Percentiles rank a stretch among this genome's conserved stretches.
Conservation (phyloP, 2,329 filamentous ascomycete species). For the Penicillium sp. region DNA sequence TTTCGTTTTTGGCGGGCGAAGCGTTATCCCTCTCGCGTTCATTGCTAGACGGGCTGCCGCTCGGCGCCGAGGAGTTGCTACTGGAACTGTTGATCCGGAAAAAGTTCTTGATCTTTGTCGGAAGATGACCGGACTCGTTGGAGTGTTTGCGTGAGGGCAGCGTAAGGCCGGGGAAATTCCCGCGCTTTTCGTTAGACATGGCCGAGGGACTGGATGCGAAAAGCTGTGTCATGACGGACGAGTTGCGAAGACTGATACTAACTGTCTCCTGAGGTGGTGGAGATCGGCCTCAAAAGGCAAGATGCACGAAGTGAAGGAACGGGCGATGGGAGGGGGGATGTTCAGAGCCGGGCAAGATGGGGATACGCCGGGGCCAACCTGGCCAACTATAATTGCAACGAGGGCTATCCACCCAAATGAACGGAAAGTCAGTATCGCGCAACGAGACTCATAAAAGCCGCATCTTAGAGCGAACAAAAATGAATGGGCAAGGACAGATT, state of each 20-base stretch:
- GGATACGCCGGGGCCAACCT: constrained; percentile 13
- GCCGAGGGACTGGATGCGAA: constrained; percentile 41
- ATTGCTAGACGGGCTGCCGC: constrained; percentile 22
- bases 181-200: constrained; percentile 47
- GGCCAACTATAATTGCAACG: constrained; percentile 9
- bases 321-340: constrained; percentile 8
- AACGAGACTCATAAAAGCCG: constrained; percentile 18
- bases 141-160: constrained; percentile 46
- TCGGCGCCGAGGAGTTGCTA: constrained; percentile 44
- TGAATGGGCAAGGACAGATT: constrained; percentile 14
- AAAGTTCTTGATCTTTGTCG: constrained; percentile 67
- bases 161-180: constrained; percentile 47
- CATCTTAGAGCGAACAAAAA: constrained; percentile 15
- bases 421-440: constrained; percentile 14
- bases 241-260: background rate
- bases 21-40: constrained; percentile 38
- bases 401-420: constrained; percentile 26
- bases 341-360: constrained; percentile 14
- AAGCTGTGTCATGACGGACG: constrained; percentile 43
- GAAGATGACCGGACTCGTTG: constrained; percentile 50
- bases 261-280: constrained; percentile 2
- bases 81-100: constrained; percentile 63
- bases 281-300: constrained; percentile 4
- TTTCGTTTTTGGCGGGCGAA: constrained; percentile 57
- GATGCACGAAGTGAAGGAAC: constrained; percentile 12